Base-by-base conservation (phyloP, 148 eudicot genomes). In the Vaccinium darrowii region DNA sequence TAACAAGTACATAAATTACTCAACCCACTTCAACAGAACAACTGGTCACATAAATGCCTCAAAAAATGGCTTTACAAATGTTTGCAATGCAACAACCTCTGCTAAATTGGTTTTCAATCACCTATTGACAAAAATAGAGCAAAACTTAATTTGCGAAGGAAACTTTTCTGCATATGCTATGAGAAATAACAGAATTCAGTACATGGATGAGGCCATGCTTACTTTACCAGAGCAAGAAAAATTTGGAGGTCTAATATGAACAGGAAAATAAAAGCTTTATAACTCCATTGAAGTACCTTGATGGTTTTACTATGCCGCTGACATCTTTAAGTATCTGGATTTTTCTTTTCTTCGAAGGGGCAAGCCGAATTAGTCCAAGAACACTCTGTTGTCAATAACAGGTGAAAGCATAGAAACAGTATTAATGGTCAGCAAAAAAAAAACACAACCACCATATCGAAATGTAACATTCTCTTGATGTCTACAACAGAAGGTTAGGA, bases 291-390 rank as follows among this genome's bases (percentile, higher is more conserved):
- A 30, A 30, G 33, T 30, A 87, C 91, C 90, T 90, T 12, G 91
- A 88, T 63, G 91, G 91, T 74, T 58, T 86, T 43, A 90, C 87
- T 18, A 88, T 84, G 71, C 91, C 91, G 43, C 82, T 73, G 18
- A 88, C 90, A 15, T 88, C 84, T 62, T 75, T 84, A 47, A 90
- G 90, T 65, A 90, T 90, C 54, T 88, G 83, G 78, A 88, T 80
- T 65, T 82, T 74, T 69, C 76, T 84, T 76, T 88, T 90, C 86
- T 80, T 88, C 1, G 88, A 84, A 7, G 91, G 88, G 75, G 78
- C 80, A 51, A 90, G 85, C 84, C 80, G 88, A 77, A 90, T 74
- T 16, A 47, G 25, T 27, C 86, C 86, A 84, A 90, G 91, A 82
- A 86, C 21, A 4, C 83, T 88, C 91, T 90, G 19, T 51, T 53